Percentiles rank a stretch among this genome's conserved stretches.
phyloP scores from a whole-genome alignment of 441 rosid species.

The Eutrema salsugineum region DNA sequence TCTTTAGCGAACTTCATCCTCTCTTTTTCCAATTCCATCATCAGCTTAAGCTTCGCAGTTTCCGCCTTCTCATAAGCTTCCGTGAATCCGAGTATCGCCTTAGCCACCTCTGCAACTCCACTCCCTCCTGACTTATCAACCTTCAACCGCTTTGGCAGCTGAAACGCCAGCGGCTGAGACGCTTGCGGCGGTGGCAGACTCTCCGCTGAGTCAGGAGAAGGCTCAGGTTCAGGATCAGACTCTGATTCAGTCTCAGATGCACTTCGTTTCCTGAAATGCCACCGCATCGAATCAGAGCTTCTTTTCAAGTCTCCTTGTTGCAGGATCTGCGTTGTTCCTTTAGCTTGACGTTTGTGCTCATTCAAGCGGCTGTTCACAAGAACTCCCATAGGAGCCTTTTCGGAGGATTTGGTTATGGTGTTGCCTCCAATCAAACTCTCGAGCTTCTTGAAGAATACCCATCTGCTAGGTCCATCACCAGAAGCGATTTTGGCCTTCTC shows the following conservation, averaged over 20 bases:
- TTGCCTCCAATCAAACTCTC: constrained; percentile 46
- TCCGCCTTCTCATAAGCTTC: constrained; percentile 66
- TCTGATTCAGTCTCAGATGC: constrained; percentile 41
- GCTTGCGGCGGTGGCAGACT: constrained; percentile 38
- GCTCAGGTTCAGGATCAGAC: constrained; percentile 42
- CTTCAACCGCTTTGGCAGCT: constrained; percentile 35
- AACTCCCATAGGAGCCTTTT: constrained; percentile 42
- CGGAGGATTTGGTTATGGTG: constrained; percentile 34
- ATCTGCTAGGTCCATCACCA: constrained; percentile 46
- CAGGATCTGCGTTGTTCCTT: constrained; percentile 23
- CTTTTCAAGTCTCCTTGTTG: constrained; percentile 7
- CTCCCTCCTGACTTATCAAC: constrained; percentile 15
- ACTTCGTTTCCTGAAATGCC: constrained; percentile 41
- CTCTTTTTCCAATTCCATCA: constrained; percentile 62
- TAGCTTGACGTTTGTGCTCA: constrained; percentile 22
- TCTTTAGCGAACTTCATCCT: constrained; percentile 64
- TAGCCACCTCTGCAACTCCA: constrained; percentile 39
- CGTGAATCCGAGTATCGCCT: constrained; percentile 46
- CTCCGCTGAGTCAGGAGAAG: constrained; percentile 45
- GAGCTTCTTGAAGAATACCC: constrained; percentile 54
- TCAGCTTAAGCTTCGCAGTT: constrained; percentile 45
- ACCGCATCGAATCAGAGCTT: constrained; percentile 34
- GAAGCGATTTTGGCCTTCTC: constrained; percentile 48
- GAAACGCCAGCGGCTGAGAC: constrained; percentile 15
- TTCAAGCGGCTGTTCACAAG: constrained; percentile 34